These are phyloP conservation scores for Metarhizium robertsii DNA, from an alignment of 2,329 filamentous ascomycete species.

Conservation along the genomic window DNA sequence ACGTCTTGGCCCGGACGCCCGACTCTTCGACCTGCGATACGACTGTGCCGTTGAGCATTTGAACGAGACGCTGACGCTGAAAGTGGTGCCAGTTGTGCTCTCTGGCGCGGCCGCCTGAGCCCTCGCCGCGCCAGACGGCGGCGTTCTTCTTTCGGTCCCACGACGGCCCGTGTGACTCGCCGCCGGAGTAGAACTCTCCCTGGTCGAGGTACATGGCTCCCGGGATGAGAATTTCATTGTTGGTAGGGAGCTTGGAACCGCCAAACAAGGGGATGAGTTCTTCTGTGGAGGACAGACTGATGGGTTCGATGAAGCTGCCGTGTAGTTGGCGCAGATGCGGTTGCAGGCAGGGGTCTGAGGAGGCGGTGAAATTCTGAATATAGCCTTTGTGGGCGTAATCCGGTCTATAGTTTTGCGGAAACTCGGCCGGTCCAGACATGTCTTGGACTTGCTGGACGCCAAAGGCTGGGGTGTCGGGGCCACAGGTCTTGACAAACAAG, in stretches of 20 bases:
- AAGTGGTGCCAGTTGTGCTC: constrained; percentile 56
- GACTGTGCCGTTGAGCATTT: constrained; percentile 57
- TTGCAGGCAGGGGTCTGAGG: constrained; percentile 50
- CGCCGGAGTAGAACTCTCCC: constrained; percentile 50
- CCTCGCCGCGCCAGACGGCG: constrained; percentile 56
- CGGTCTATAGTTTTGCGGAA: constrained; percentile 25
- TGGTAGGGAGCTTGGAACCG: constrained; percentile 52
- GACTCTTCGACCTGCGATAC: constrained; percentile 37
- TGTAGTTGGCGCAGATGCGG: constrained; percentile 42
- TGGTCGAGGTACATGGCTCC: constrained; percentile 55
- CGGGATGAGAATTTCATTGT: constrained; percentile 56
- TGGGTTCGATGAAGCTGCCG: constrained; percentile 46
- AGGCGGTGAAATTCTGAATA: constrained; percentile 47
- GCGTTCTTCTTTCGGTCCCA: constrained; percentile 49
- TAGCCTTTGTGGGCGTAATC: constrained; percentile 36
- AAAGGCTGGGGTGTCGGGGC: constrained; percentile 41
- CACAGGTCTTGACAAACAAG: constrained; percentile 45
- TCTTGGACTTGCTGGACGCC: constrained; percentile 23
- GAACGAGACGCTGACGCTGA: constrained; percentile 61
- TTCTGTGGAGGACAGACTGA: constrained; percentile 39
- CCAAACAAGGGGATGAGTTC: constrained; percentile 52
- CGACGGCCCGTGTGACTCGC: constrained; percentile 40
- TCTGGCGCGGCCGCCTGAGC: constrained; percentile 46
- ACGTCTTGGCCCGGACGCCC: constrained; percentile 32
- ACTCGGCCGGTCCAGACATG: constrained; percentile 20